Evolutionary conservation across 805 yeast genomes (phyloP), one percentile per base, ranked within the genome.

Genomic region (Spathaspora boniae): DNA sequence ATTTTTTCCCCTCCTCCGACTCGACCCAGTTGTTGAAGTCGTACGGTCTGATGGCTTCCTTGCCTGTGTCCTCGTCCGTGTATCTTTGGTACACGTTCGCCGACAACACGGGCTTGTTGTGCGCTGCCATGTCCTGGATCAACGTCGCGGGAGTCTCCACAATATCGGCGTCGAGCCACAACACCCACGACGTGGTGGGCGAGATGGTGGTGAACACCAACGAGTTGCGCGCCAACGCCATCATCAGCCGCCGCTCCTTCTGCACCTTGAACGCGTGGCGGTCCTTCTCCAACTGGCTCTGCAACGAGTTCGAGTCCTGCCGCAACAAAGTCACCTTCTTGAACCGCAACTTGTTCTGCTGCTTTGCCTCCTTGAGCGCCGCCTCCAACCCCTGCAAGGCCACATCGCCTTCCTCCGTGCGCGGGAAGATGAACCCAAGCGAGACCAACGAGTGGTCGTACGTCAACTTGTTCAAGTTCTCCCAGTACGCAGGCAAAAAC

Each of bases 11-110:
- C 46, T 77, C 83, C 30, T 86, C 91, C 8, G 75, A 74, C 56
- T 85, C 93, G 23, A 80, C 82, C 99, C 99, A 93, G 60, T 93
- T 91, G 66, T 93, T 93, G 70, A 73, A 91, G 60, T 93, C 98
- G 56, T 93, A 93, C 5, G 98, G 93, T 50, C 98, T 74, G 44
- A 84, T 79, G 9, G 63, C 56, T 38, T 72, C 65, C 43, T 76
- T 66, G 42, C 78, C 74, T 15, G 62, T 60, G 16, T 76, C 77
- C 28, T 74, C 68, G 48, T 86, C 82, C 36, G 50, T 69, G 58
- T 65, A 89, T 49, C 94, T 69, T 68, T 93, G 98, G 62, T 78
- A 93, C 47, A 95, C 94, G 60, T 93, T 93, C 16, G 98, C 97
- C 2, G 93, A 83, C 19, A 93, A 60, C 8, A 93, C 84, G 3